Evolutionary conservation across 495 filamentous ascomycete genomes (phyloP), one percentile per base, ranked within the genome.

Genomic region (Hyaloscypha hepaticicola): DNA sequence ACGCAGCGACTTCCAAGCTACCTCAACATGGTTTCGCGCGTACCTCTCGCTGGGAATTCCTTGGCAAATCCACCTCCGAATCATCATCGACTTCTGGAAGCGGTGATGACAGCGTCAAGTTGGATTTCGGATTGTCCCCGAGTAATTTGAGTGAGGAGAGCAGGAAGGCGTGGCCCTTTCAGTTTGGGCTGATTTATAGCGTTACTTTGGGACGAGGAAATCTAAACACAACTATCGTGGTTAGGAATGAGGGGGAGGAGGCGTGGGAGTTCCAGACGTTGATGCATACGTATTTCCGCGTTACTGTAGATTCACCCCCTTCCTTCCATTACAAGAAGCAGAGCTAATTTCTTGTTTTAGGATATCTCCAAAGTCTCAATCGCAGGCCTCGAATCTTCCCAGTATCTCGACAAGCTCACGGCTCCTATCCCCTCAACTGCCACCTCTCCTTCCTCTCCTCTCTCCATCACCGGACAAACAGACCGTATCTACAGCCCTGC

Each of bases 11-110:
- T 29, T 83, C 82, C 31, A 72, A 80, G 27, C 88, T 99, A 19
- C 89, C 94, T 14, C 94, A 97, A 76, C 96, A 99, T 78, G 96
- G 96, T 68, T 97, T 99, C 77, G 96, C 96, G 26, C 91, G 96
- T 59, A 93, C 85, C 66, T 90, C 88, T 53, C 75, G 76, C n/a
- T 90, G 87, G 87, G 87, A 90, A 71, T 89, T 89, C 82, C 73
- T 96, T 70, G 79, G 92, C 82, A 85, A 91, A 80, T 77, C 80
- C 62, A 82, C 83, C 41, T 86, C 83, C 25, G 87, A 89, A 68
- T 76, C 79, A 6, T 70, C 76, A 55, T 61, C 77, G 63, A 12
- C 22, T 41, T 26, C 68, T 58, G 81, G 75, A 55, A 75, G 76
- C 7, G 83, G 79, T 57, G 87, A 90, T 64, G 77, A 84, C 60